phyloP scores from a whole-genome alignment of 352 stramenopile species.

The Phytophthora quininea region DNA sequence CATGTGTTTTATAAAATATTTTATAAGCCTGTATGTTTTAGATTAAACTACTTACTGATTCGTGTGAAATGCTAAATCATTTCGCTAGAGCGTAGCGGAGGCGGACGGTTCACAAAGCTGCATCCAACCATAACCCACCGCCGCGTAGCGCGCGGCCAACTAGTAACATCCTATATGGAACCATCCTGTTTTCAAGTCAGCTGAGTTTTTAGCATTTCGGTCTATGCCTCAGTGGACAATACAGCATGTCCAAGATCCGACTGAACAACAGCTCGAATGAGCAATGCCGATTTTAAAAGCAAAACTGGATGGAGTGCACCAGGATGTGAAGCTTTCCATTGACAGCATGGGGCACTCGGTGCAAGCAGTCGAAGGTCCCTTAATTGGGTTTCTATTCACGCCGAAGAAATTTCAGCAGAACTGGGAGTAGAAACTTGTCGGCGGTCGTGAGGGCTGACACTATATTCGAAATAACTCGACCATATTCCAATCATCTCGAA shows the following conservation, averaged over 20 bases:
- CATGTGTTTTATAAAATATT: no score
- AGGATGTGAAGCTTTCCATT: not conserved
- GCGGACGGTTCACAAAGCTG: no score
- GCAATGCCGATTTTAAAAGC: not conserved
- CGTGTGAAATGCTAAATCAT: no score
- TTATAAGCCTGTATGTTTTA: no score
- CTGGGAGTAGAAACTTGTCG: not conserved
- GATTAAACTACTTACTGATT: no score
- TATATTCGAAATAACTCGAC: not conserved
- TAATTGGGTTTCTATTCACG: not conserved
- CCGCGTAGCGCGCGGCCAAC: no score
- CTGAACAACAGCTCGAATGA: not conserved
- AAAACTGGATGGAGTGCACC: not conserved
- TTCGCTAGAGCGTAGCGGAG: no score
- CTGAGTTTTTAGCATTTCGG: not conserved
- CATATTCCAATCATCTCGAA: not conserved
- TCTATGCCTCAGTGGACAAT: not conserved
- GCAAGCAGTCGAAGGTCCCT: not conserved
- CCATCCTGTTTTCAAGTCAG: not conserved
- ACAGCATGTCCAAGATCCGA: not conserved
- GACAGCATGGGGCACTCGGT: not conserved
- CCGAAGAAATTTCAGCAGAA: not conserved
- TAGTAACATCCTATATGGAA: not conserved
- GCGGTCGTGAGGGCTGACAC: not conserved
- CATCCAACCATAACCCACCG: no score